Evolutionary conservation across 2,329 filamentous ascomycete species (phyloP).

Genomic region (Xylariaceae sp.): DNA sequence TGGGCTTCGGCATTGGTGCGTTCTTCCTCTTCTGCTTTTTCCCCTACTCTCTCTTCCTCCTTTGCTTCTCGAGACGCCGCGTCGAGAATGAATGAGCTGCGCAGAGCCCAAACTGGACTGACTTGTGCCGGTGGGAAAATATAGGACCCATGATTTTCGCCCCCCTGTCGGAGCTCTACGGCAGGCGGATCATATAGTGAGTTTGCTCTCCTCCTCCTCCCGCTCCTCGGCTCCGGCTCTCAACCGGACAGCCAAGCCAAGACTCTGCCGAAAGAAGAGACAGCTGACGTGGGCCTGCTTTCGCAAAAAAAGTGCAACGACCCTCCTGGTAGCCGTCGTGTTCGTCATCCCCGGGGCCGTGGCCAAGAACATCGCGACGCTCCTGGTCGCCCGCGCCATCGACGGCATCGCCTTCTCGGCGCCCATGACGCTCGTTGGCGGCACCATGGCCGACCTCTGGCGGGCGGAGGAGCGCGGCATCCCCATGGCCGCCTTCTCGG

Average conservation of each 20-base stretch:
- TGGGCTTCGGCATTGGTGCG: conserved; percentile 71
- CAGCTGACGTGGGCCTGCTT: too few species aligned
- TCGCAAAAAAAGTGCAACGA: conserved; percentile 38
- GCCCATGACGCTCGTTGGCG: conserved; percentile 79
- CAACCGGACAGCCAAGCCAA: not conserved
- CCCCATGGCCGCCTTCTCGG: conserved; percentile 79
- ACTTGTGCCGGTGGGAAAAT: too few species aligned
- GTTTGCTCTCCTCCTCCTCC: not conserved
- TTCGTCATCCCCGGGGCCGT: conserved; percentile 78
- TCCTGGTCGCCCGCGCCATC: conserved; percentile 68
- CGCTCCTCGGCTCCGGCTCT: not conserved
- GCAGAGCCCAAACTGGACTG: not conserved
- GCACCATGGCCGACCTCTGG: conserved; percentile 80
- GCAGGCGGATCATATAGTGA: conserved; percentile 61
- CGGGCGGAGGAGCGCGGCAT: conserved; percentile 75
- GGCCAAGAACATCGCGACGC: conserved; percentile 65
- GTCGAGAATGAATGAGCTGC: not conserved
- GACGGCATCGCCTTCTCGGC: conserved; percentile 80
- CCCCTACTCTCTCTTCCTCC: too few species aligned
- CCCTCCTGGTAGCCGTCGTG: conserved; percentile 61
- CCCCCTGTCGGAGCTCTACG: conserved; percentile 68
- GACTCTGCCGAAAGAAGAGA: too few species aligned
- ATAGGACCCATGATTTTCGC: conserved; percentile 70
- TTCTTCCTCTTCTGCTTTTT: conserved; percentile 4
- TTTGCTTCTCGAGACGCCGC: too few species aligned